A percentile compares a stretch with the other conserved stretches of the same genome.
Evolutionary conservation across 2,329 filamentous ascomycete genomes (phyloP).

Genomic region (Corynespora cassiicola): DNA sequence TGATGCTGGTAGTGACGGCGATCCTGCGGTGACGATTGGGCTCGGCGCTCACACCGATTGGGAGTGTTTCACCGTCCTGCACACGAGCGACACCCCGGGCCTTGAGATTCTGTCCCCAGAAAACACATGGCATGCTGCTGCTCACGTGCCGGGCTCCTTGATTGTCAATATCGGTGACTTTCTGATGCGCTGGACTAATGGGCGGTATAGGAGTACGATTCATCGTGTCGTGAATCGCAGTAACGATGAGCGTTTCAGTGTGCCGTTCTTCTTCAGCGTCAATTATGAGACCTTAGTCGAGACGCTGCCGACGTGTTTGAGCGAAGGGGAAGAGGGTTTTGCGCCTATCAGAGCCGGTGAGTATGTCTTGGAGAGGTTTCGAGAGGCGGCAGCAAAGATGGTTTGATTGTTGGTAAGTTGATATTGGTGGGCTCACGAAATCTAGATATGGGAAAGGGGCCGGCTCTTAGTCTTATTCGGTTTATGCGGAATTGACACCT

Average conservation of each 20-base stretch:
- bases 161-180: constrained; percentile 62
- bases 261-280: constrained; percentile 56
- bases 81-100: constrained; percentile 33
- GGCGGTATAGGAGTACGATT: constrained; percentile 56
- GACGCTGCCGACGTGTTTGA: constrained; percentile 46
- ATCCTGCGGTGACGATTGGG: constrained; percentile 40
- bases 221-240: constrained; percentile 54
- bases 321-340: constrained; percentile 40
- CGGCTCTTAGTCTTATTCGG: too few species aligned
- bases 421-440: too few species aligned
- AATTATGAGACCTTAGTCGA: constrained; percentile 50
- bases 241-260: constrained; percentile 49
- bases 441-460: too few species aligned
- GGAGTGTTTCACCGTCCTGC: constrained; percentile 43
- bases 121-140: constrained; percentile 37
- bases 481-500: too few species aligned
- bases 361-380: constrained; percentile 47
- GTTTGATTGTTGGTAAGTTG: not conserved
- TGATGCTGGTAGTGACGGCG: constrained; percentile 3
- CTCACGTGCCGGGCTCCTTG: constrained; percentile 51
- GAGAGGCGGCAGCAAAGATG: not conserved
- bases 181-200: constrained; percentile 60
- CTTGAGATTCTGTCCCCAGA: constrained; percentile 42
- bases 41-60: constrained; percentile 48
- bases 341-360: constrained; percentile 46